Conservation (phyloP, 2,329 filamentous ascomycete genomes). For the Penicillium sp. region DNA sequence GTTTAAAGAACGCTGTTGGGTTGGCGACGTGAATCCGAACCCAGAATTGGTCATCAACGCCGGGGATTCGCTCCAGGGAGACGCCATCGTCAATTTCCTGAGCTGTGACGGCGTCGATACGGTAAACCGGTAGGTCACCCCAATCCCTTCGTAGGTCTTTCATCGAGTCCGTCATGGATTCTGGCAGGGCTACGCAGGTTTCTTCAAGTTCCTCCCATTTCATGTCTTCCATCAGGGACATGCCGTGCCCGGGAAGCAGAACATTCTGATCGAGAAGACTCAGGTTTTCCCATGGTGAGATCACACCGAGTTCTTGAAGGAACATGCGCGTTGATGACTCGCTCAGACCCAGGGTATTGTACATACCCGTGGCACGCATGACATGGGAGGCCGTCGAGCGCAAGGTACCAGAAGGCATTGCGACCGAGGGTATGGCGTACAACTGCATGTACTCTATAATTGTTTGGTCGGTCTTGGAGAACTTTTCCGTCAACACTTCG, state of each 20-base stretch:
- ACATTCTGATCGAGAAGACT: conserved; percentile 48
- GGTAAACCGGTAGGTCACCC: conserved; percentile 52
- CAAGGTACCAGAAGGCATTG: conserved; percentile 37
- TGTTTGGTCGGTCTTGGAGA: conserved; percentile 45
- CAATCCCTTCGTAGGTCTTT: conserved; percentile 52
- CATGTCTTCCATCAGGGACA: conserved; percentile 26
- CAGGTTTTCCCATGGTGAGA: conserved; percentile 55
- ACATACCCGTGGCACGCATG: conserved; percentile 52
- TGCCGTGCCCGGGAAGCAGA: conserved; percentile 44
- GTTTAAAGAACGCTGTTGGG: conserved; percentile 55
- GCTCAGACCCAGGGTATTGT: conserved; percentile 39
- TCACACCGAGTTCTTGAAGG: conserved; percentile 56
- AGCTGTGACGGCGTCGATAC: conserved; percentile 51
- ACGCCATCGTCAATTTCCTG: conserved; percentile 59
- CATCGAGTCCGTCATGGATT: conserved; percentile 49
- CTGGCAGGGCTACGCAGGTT: conserved; percentile 20
- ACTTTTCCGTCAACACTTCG: conserved; percentile 35
- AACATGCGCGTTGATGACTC: conserved; percentile 44
- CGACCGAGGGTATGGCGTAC: conserved; percentile 42
- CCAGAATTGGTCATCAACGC: conserved; percentile 47
- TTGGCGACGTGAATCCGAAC: conserved; percentile 59
- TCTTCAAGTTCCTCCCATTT: conserved; percentile 27
- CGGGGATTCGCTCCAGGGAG: conserved; percentile 49
- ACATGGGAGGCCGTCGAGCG: conserved; percentile 50
- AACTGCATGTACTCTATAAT: conserved; percentile 53